Conservation (phyloP, 345 rosid genomes). For the Zanthoxylum bungeanum region DNA sequence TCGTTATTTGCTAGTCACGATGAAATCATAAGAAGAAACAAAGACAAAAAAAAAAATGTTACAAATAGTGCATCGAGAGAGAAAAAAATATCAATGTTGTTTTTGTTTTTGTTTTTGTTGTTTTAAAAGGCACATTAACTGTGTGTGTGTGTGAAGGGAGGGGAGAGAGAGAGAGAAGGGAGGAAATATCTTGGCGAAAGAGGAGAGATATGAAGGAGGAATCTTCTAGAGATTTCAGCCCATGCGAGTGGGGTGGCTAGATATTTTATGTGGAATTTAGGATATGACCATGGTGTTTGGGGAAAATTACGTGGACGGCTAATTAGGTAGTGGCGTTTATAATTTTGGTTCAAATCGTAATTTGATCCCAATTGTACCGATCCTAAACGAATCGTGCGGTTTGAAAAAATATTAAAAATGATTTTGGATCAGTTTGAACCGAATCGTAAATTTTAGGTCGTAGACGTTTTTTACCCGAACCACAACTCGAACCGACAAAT, state of each 20-base stretch:
- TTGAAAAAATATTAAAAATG: too few relatives aligned
- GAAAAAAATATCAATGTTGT: too few relatives aligned
- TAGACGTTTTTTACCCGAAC: too few relatives aligned
- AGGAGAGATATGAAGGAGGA: constrained; percentile 15
- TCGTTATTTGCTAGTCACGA: background rate
- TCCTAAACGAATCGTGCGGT: too few relatives aligned
- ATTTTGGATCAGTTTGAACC: too few relatives aligned
- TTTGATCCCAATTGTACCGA: too few relatives aligned
- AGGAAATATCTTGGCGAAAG: constrained; percentile 37
- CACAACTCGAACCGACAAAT: too few relatives aligned
- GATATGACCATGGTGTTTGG: background rate
- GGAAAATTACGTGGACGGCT: constrained; percentile 22
- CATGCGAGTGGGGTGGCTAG: constrained; percentile 19
- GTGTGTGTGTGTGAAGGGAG: background rate
- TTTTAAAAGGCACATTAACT: constrained; percentile 21
- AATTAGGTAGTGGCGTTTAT: too few relatives aligned
- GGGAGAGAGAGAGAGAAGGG: too few relatives aligned
- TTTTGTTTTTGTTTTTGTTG: background rate
- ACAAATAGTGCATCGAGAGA: background rate
- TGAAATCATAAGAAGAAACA: background rate
- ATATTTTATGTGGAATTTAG: constrained; percentile 27
- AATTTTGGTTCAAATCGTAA: too few relatives aligned
- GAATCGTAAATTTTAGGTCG: too few relatives aligned
- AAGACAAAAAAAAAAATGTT: background rate
- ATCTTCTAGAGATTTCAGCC: constrained; percentile 56